Evolutionary conservation across 1,284 basidiomycete species (phyloP).

Genomic region (Tilletia indica): DNA sequence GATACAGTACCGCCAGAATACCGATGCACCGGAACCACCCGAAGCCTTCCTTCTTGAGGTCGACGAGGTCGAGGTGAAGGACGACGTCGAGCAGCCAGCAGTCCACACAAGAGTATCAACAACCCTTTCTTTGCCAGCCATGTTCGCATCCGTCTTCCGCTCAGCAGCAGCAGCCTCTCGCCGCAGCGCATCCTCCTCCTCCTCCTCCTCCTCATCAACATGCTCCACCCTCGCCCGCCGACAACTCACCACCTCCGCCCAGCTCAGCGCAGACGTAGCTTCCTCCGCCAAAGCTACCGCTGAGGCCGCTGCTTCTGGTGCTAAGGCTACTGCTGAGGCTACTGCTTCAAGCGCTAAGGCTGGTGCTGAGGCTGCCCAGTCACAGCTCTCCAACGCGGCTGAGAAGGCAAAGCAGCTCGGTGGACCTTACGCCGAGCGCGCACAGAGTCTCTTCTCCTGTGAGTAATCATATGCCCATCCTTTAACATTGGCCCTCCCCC

Average conservation of each 20-base stretch:
- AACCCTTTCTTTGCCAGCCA: background rate
- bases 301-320: background rate
- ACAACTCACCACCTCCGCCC: background rate
- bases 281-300: constrained; percentile 8
- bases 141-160: constrained; percentile 15
- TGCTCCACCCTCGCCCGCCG: background rate
- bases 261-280: constrained; percentile 3
- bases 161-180: background rate
- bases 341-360: background rate
- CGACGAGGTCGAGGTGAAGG: background rate
- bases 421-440: constrained; percentile 40
- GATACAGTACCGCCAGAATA: background rate
- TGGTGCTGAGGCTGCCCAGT: constrained; percentile 1
- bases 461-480: constrained; percentile 23
- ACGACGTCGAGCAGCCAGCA: background rate
- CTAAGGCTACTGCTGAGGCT: background rate
- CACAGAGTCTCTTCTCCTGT: constrained; percentile 44
- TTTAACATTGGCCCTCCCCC: background rate
- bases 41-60: background rate
- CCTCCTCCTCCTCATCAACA: background rate
- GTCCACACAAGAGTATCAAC: too few relatives aligned
- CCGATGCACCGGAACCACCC: background rate
- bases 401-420: constrained; percentile 46
- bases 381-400: constrained; percentile 13
- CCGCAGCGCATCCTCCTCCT: background rate